A percentile compares a stretch with the other conserved stretches of the same genome.
phyloP scores from a whole-genome alignment of 768 basidiomycete species.

The Tulasnella sp. region DNA sequence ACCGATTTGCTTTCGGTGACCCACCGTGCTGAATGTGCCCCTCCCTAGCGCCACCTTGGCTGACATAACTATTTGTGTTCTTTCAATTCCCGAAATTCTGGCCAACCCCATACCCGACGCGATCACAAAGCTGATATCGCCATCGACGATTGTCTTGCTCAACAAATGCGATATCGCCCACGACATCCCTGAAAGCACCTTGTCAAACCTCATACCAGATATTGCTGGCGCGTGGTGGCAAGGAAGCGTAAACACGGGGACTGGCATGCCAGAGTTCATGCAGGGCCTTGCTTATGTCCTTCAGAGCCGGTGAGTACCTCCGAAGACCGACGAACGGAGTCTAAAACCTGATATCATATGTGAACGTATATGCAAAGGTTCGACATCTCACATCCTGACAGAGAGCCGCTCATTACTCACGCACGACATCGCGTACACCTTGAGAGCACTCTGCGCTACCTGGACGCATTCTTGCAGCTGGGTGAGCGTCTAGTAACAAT shows the following conservation, averaged over 20 bases:
- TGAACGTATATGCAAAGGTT: conserved; percentile 3
- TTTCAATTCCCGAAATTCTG: conserved; percentile 49
- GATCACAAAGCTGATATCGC: conserved; percentile 40
- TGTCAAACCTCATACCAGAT: not conserved
- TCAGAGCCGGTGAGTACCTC: conserved; percentile 38
- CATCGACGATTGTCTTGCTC: conserved; percentile 56
- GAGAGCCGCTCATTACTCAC: conserved; percentile 62
- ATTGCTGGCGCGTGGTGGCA: conserved; percentile 37
- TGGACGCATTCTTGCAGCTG: conserved; percentile 49
- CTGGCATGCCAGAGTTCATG: conserved; percentile 51
- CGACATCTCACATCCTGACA: conserved; percentile 23
- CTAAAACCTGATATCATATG: too few relatives aligned
- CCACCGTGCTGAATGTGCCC: too few relatives aligned
- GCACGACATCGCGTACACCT: conserved; percentile 71
- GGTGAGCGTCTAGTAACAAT: conserved; percentile 22
- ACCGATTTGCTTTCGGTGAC: not conserved
- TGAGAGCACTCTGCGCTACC: conserved; percentile 47
- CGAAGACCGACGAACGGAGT: too few relatives aligned
- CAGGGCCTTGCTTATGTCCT: conserved; percentile 45
- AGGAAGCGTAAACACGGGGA: conserved; percentile 49
- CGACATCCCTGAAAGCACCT: not conserved
- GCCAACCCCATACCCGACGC: conserved; percentile 20
- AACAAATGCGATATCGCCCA: conserved; percentile 64
- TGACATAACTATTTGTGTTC: conserved; percentile 68
- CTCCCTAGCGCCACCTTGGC: conserved; percentile 47